These are phyloP conservation scores for Quercus phellos DNA, from an alignment of 331 rosid species.

Conservation along the genomic window DNA sequence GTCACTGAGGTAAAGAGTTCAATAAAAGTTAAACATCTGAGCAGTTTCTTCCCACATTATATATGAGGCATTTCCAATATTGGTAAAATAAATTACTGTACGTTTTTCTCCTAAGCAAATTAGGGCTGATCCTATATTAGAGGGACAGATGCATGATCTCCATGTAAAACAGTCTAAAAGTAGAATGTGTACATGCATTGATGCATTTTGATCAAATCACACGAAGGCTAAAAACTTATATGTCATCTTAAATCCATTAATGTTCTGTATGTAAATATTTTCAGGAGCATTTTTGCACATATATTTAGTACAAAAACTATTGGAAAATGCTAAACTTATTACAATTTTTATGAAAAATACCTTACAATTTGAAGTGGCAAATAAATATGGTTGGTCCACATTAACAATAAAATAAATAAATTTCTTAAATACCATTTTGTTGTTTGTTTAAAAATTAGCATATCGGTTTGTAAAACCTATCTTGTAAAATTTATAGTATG, in stretches of 20 bases:
- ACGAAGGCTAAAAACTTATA: no score
- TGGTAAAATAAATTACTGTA: not conserved
- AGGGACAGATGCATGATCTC: not conserved
- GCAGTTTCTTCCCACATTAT: slow-evolving; percentile 3
- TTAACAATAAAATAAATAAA: no score
- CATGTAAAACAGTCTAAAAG: not conserved
- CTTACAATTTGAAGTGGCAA: no score
- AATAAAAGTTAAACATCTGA: slow-evolving; percentile 3
- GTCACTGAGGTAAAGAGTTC: slow-evolving; percentile 40
- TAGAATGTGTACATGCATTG: no score
- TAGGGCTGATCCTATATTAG: not conserved
- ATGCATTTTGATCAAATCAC: no score
- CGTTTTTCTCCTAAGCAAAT: not conserved
- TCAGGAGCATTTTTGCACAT: not conserved
- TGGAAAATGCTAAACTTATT: not conserved
- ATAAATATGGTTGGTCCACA: no score
- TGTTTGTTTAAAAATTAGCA: no score
- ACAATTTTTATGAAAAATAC: no score
- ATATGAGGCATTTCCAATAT: not conserved
- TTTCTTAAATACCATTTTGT: no score
- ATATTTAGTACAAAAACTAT: not conserved
- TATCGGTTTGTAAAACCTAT: no score
- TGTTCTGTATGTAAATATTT: not conserved
- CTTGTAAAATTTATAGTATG: no score
- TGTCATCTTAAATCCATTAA: not conserved